Evolutionary conservation across 257 asterid genomes (phyloP), one percentile per base, ranked within the genome.

Genomic region (Coffea eugenioides): DNA sequence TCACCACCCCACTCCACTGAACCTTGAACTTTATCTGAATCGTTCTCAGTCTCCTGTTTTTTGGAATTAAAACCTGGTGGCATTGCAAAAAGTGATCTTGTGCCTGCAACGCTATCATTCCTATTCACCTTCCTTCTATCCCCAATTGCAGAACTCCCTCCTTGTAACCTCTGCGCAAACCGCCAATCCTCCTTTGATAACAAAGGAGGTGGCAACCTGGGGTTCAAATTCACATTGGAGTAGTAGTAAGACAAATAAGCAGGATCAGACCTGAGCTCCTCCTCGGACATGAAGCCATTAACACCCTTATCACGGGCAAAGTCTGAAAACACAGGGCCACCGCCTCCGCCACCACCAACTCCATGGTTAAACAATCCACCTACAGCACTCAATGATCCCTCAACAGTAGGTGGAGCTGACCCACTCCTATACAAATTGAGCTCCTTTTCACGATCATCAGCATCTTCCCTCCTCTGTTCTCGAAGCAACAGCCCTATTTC

Each of bases 381-480:
- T 74, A 92, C 94, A 31, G 99, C 97, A 83, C 67, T 96, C 81
- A 94, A 72, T 6, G 99, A 96, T 72, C 99, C 97, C 82, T 96
- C 98, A 67, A 96, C 97, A 74, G 98, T 96, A 39, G 99, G 99
- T 21, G 99, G 99, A 71, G 99, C 99, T 21, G 99, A 96, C 74
- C 99, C 99, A 85, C 98, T 96, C 86, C 99, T 89, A 76, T 81
- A 96, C 89, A 96, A 84, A 86, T 94, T 96, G 84, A 92, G 91
- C 89, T 96, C 98, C 88, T 88, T 92, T 77, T 94, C 99, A 46
- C 69, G 94, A 83, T 94, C 98, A 89, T 90, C 97, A 9, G 90
- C 87, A 36, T 90, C 97, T 31, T 88, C 93, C 77, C 96, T 84
- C 81, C 94, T 73, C 88, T 87, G 95, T 41, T 93, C 99, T 20